phyloP scores from a whole-genome alignment of 495 filamentous ascomycete species.

The Penicillium crystallinum region DNA sequence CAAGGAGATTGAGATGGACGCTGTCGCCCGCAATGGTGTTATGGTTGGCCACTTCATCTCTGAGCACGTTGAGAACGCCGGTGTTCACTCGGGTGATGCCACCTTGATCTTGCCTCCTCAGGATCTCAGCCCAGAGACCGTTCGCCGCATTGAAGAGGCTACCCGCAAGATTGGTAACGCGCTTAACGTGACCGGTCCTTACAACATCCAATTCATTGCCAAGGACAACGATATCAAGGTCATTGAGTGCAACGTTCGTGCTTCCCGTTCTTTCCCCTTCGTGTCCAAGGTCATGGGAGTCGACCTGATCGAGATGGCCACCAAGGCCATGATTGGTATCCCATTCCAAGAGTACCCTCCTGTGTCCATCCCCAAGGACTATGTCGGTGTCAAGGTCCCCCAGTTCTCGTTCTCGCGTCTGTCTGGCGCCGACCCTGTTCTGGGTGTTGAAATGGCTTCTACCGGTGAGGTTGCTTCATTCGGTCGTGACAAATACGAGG shows the following conservation, averaged over 20 bases:
- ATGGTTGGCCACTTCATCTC: slow-evolving; percentile 92
- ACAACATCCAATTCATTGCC: slow-evolving; percentile 99
- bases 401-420: slow-evolving; percentile 98
- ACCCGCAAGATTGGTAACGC: slow-evolving; percentile 93
- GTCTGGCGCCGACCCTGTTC: slow-evolving; percentile 90
- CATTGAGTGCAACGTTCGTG: slow-evolving; percentile 97
- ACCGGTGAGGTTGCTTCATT: slow-evolving; percentile 98
- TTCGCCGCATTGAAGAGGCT: slow-evolving; percentile 86
- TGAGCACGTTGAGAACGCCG: slow-evolving; percentile 95
- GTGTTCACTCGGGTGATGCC: slow-evolving; percentile 96
- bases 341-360: slow-evolving; percentile 79
- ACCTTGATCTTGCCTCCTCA: slow-evolving; percentile 96
- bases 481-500: slow-evolving; percentile 92
- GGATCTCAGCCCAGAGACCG: slow-evolving; percentile 84
- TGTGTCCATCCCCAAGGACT: slow-evolving; percentile 66
- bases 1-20: slow-evolving; percentile 97
- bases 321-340: slow-evolving; percentile 88
- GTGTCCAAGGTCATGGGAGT: slow-evolving; percentile 99
- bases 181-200: slow-evolving; percentile 92
- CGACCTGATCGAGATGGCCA: slow-evolving; percentile 97
- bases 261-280: slow-evolving; percentile 95
- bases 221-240: slow-evolving; percentile 99
- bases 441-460: slow-evolving; percentile 98
- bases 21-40: slow-evolving; percentile 79
- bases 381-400: slow-evolving; percentile 95